Evolutionary conservation across 2,329 filamentous ascomycete genomes (phyloP).

Genomic region (Fusarium napiforme): DNA sequence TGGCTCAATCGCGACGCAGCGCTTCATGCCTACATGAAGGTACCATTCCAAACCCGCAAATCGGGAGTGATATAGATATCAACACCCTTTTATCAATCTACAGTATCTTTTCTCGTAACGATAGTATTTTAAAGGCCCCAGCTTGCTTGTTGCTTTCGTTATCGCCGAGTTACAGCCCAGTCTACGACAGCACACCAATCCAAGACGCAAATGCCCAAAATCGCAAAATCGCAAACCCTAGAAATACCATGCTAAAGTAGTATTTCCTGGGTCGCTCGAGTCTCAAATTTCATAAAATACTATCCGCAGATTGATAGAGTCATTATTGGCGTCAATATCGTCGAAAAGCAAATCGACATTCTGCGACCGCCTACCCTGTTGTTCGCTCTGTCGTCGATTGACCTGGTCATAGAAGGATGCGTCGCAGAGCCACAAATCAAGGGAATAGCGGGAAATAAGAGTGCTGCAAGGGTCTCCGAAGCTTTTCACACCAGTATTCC

Average conservation of each 20-base stretch:
- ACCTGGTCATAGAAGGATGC: background rate
- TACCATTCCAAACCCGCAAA: background rate
- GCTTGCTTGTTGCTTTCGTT: background rate
- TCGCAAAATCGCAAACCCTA: background rate
- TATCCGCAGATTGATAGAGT: rapidly evolving
- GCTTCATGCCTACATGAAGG: background rate
- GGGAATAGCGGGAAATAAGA: background rate
- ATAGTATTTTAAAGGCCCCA: rapidly evolving
- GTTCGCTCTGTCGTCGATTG: too few relatives aligned
- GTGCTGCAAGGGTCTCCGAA: rapidly evolving
- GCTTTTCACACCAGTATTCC: rapidly evolving
- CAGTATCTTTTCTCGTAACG: rapidly evolving
- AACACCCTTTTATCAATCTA: too few relatives aligned
- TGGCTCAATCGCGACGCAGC: background rate
- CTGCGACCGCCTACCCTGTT: background rate
- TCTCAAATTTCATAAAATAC: rapidly evolving
- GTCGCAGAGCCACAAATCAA: background rate
- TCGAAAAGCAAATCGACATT: background rate
- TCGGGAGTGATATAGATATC: too few relatives aligned
- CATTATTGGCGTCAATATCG: background rate
- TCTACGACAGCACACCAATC: rapidly evolving
- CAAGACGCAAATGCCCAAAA: background rate
- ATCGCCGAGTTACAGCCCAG: background rate
- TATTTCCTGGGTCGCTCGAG: rapidly evolving
- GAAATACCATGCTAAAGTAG: background rate